Percentiles rank a stretch among this genome's conserved stretches.
Conservation (phyloP, 2,329 filamentous ascomycete species). For the Lasiodiplodia citricola region DNA sequence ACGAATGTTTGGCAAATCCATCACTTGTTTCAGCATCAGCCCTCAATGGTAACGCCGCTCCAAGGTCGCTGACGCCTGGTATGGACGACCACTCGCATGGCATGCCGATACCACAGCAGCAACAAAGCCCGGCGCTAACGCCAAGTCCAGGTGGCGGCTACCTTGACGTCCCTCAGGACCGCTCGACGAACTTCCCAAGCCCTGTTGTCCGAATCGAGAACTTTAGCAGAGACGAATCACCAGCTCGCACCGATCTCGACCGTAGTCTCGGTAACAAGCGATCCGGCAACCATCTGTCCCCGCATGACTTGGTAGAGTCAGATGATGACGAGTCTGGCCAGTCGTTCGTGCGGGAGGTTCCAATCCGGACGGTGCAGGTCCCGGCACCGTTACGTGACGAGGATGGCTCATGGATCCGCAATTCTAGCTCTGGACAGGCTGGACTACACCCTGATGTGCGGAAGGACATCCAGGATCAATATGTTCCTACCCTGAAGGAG, state of each 20-base stretch:
- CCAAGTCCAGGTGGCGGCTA: conserved; percentile 41
- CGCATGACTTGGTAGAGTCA: conserved; percentile 41
- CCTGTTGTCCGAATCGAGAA: conserved; percentile 47
- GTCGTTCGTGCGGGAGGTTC: conserved; percentile 6
- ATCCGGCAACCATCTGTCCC: conserved; percentile 46
- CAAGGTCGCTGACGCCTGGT: conserved; percentile 4
- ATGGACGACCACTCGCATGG: neutral
- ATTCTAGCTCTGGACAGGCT: conserved; percentile 46
- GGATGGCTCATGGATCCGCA: conserved; percentile 54
- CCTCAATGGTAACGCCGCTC: neutral
- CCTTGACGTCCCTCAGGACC: conserved; percentile 37
- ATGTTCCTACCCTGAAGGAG: conserved; percentile 57
- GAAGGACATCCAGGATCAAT: conserved; percentile 45
- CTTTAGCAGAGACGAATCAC: conserved; percentile 43
- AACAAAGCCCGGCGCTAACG: conserved; percentile 45
- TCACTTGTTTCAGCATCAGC: conserved; percentile 9
- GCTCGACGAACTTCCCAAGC: conserved; percentile 41
- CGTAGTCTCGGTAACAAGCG: conserved; percentile 42
- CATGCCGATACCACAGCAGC: conserved; percentile 31
- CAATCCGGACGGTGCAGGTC: neutral
- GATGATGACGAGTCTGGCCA: conserved; percentile 37
- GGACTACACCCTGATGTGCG: conserved; percentile 56
- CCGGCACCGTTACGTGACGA: conserved; percentile 41
- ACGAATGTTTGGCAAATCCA: conserved; percentile 12
- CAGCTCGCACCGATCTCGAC: conserved; percentile 41